These are phyloP conservation scores for Globisporangium splendens DNA, from an alignment of 352 stramenopile species.

Conservation along the genomic window DNA sequence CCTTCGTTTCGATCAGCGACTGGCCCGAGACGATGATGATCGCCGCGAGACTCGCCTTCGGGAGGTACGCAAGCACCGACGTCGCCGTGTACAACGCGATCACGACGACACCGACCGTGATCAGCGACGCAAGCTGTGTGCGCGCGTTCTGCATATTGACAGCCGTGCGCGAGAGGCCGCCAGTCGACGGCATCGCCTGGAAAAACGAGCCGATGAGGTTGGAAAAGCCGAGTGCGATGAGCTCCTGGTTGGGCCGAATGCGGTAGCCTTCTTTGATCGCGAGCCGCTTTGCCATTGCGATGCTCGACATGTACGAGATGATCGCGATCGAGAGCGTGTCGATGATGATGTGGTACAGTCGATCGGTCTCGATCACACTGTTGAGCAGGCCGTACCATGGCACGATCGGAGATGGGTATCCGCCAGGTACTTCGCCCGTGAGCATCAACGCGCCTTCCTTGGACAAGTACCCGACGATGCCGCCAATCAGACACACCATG, in stretches of 20 bases:
- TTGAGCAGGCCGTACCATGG: slow-evolving; percentile 51
- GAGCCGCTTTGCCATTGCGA: slow-evolving; percentile 86
- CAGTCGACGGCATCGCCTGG: slow-evolving; percentile 80
- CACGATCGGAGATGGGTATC: slow-evolving; percentile 49
- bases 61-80: slow-evolving; percentile 75
- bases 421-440: slow-evolving; percentile 64
- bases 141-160: slow-evolving; percentile 89
- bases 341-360: slow-evolving; percentile 56
- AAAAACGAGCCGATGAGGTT: slow-evolving; percentile 89
- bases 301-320: slow-evolving; percentile 89
- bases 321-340: slow-evolving; percentile 75
- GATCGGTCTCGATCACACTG: slow-evolving; percentile 41
- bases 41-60: slow-evolving; percentile 74
- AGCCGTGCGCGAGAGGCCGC: slow-evolving; percentile 86
- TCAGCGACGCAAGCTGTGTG: slow-evolving; percentile 78
- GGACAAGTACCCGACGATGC: slow-evolving; percentile 44
- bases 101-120: slow-evolving; percentile 81
- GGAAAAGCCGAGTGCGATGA: slow-evolving; percentile 81
- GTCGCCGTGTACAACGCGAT: slow-evolving; percentile 85
- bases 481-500: slow-evolving; percentile 65
- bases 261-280: slow-evolving; percentile 75
- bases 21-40: slow-evolving; percentile 91
- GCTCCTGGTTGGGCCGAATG: slow-evolving; percentile 75
- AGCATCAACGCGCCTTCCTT: slow-evolving; percentile 53
- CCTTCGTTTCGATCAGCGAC: slow-evolving; percentile 81